Evolutionary conservation across 2,329 filamentous ascomycete genomes (phyloP).

Genomic region (Diatrype stigma): DNA sequence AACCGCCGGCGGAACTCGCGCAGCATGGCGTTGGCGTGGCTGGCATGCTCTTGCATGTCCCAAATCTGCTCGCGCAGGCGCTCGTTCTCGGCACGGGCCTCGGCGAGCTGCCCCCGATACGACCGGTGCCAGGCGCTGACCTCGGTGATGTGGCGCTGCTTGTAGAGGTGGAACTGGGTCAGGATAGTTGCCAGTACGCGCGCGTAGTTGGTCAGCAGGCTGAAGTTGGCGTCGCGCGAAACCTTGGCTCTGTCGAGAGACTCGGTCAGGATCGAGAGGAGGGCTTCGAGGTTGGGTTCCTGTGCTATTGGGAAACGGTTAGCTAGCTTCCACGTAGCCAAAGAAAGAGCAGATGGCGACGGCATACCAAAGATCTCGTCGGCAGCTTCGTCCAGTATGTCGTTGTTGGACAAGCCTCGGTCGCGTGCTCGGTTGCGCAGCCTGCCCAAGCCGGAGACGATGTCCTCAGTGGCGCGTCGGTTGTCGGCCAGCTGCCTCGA

Average conservation of each 20-base stretch:
- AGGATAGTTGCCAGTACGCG: constrained; percentile 54
- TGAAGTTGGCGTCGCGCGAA: constrained; percentile 57
- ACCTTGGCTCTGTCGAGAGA: constrained; percentile 58
- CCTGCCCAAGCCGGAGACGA: constrained; percentile 58
- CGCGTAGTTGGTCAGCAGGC: constrained; percentile 55
- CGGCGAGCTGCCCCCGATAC: constrained; percentile 61
- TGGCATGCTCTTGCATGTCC: constrained; percentile 61
- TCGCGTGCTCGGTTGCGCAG: constrained; percentile 54
- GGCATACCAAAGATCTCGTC: constrained; percentile 53
- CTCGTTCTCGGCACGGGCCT: constrained; percentile 61
- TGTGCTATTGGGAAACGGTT: constrained; percentile 49
- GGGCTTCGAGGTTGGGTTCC: constrained; percentile 55
- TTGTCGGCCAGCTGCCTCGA: constrained; percentile 61
- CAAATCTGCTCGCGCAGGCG: constrained; percentile 62
- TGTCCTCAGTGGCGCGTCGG: constrained; percentile 57
- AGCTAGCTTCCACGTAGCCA: too few relatives aligned
- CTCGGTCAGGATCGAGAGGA: constrained; percentile 58
- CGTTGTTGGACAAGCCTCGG: constrained; percentile 52
- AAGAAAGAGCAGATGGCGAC: background rate
- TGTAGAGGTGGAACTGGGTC: constrained; percentile 63
- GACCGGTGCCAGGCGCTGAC: constrained; percentile 62
- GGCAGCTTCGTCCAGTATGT: constrained; percentile 51
- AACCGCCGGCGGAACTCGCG: constrained; percentile 53
- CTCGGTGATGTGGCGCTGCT: constrained; percentile 57
- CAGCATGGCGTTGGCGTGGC: constrained; percentile 52